These are phyloP conservation scores for Trichosporon inkin DNA, from an alignment of 1,284 basidiomycete species.

Conservation along the genomic window DNA sequence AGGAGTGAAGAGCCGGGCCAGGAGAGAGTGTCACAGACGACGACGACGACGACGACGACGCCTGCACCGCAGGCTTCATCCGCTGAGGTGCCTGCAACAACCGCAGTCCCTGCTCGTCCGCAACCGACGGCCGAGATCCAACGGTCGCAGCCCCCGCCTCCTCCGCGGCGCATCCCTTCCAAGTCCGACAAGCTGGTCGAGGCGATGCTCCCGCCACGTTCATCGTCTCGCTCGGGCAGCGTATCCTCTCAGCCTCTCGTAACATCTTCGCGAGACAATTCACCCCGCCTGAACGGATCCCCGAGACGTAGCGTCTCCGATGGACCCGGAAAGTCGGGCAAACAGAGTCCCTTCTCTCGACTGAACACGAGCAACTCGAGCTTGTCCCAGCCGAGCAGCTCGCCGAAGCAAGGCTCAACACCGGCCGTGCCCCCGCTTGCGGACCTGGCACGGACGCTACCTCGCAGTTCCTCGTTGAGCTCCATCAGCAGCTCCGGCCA, in stretches of 20 bases:
- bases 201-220: neutral
- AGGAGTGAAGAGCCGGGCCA: neutral
- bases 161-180: neutral
- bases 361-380: neutral
- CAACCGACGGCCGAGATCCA: neutral
- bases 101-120: neutral
- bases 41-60: too few species aligned
- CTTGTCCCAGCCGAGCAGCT: neutral
- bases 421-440: neutral
- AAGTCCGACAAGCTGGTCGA: neutral
- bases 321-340: neutral
- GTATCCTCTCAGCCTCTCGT: neutral
- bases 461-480: neutral
- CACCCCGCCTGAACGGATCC: neutral
- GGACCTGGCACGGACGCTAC: neutral
- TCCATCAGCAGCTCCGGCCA: neutral
- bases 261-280: neutral
- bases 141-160: neutral
- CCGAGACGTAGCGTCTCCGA: neutral
- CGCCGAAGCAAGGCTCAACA: neutral
- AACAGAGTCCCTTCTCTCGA: neutral
- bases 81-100: neutral
- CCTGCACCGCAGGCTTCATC: neutral
- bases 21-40: neutral
- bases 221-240: neutral